These are phyloP conservation scores for Gomphus bonarii DNA, from an alignment of 1,284 basidiomycete genomes.

Conservation along the genomic window DNA sequence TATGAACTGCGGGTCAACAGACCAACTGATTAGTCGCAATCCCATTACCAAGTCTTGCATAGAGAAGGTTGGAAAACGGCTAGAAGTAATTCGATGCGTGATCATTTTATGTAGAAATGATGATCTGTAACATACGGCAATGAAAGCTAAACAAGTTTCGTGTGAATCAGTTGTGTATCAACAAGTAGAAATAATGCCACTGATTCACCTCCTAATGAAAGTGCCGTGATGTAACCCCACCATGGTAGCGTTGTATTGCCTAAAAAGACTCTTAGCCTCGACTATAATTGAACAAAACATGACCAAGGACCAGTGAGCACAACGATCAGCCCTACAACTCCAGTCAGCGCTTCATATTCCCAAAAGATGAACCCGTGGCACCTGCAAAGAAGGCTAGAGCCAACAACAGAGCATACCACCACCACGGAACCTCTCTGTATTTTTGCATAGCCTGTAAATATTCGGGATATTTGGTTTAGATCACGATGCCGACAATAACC, in stretches of 20 bases:
- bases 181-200: constrained; percentile 20
- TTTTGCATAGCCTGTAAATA: constrained; percentile 37
- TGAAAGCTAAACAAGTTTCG: constrained; percentile 10
- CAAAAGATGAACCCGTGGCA: constrained; percentile 16
- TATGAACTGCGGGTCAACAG: neutral
- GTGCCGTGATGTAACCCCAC: constrained; percentile 46
- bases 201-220: constrained; percentile 27
- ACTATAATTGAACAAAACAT: neutral
- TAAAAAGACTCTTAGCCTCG: constrained; percentile 17
- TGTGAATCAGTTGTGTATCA: neutral
- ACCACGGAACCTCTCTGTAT: constrained; percentile 48
- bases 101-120: neutral
- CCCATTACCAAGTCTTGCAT: constrained; percentile 47
- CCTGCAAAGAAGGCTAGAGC: constrained; percentile 42
- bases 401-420: constrained; percentile 47
- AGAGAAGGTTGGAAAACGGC: constrained; percentile 30
- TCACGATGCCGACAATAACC: neutral
- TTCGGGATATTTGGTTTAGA: constrained; percentile 14
- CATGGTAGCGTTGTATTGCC: constrained; percentile 53
- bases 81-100: neutral
- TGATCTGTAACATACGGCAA: constrained; percentile 16
- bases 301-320: constrained; percentile 22
- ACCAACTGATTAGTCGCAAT: constrained; percentile 42
- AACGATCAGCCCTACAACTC: constrained; percentile 39
- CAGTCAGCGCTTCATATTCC: neutral